Evolutionary conservation across 163 green algal species (phyloP), one percentile per base, ranked within the genome.

Genomic region (Volvox carteri): DNA sequence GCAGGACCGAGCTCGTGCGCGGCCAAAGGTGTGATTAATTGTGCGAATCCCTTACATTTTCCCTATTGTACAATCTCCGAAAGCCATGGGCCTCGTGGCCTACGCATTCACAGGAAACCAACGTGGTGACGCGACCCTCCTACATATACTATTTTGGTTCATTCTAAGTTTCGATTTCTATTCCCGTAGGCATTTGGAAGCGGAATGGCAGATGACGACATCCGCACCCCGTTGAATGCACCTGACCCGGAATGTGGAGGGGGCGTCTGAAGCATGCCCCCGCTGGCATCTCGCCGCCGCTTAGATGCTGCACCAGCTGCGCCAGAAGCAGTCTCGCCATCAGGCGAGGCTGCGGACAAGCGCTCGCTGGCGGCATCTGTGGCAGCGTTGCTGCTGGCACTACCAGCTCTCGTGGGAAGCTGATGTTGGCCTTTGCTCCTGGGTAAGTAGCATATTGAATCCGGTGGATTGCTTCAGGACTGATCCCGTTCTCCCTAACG

Each of bases 351-450:
- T 1, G 21, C 68, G 3, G 83, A 88, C 52, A 48, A 46, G 48
- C 73, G 73, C 44, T 80, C 62, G 50, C 9, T 88, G 16, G 67
- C 67, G 1, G 70, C 68, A n/a, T 88, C 83, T 14, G n/a, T 81
- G 44, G 90, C 87, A 2, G 92, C 93, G 56, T 76, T 95, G 77
- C 85, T 95, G 70, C 85, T 95, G 54, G 93, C 92, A 23, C 76
- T 95, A 7, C 93, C 93, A 11, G 92, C 93, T 19, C 87, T 95
- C 0, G 90, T 95, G 33, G 94, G 94, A 25, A 93, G 79, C 90
- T 96, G 94, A 94, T 96, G 94, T 90, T 95, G 92, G 92, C 94
- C 94, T 30, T 84, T 96, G 42, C 92, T 96, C 80, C 88, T 95
- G 78, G 92, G 90, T 89, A 41, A 85, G 78, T 78, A 23, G 33